Evolutionary conservation across 1,284 basidiomycete species (phyloP).

Genomic region (Salmacisia buchloeana): DNA sequence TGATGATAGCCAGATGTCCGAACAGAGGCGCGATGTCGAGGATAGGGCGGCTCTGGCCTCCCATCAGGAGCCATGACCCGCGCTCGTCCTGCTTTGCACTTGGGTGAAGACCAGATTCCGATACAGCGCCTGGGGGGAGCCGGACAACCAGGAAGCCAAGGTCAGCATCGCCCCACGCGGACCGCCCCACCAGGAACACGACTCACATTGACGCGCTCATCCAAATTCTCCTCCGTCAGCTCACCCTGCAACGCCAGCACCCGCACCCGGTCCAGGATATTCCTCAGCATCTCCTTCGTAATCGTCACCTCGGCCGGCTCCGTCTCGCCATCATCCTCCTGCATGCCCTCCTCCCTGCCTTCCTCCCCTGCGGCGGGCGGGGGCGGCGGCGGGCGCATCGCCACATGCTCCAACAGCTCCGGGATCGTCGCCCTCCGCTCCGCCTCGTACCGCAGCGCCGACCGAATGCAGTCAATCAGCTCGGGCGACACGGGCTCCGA

Average conservation of each 20-base stretch:
- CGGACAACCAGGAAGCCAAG: background rate
- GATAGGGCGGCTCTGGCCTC: too few species aligned
- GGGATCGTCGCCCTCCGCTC: slow-evolving; percentile 78
- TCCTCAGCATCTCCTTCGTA: slow-evolving; percentile 25
- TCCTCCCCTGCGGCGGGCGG: slow-evolving; percentile 9
- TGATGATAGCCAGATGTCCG: too few species aligned
- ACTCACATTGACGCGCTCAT: slow-evolving; percentile 31
- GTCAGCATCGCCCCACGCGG: background rate
- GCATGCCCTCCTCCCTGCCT: slow-evolving; percentile 12
- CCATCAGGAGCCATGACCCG: too few species aligned
- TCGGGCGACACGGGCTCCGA: slow-evolving; percentile 59
- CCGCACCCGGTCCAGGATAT: slow-evolving; percentile 33
- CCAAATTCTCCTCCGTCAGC: slow-evolving; percentile 36
- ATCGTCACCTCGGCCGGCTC: slow-evolving; percentile 26
- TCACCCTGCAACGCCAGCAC: slow-evolving; percentile 30
- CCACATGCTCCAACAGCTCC: slow-evolving; percentile 54
- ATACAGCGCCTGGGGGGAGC: background rate
- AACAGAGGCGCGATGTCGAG: too few species aligned
- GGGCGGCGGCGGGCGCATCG: too few species aligned
- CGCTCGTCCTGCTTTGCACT: background rate
- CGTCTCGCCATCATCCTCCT: slow-evolving; percentile 11
- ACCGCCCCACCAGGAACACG: too few species aligned
- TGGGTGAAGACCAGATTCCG: background rate
- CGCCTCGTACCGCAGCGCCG: slow-evolving; percentile 66
- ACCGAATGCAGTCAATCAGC: slow-evolving; percentile 68